A percentile compares a stretch with the other conserved stretches of the same genome.
These are phyloP conservation scores for Asterochloris erici DNA, from an alignment of 139 green algal genomes.

Conservation along the genomic window DNA sequence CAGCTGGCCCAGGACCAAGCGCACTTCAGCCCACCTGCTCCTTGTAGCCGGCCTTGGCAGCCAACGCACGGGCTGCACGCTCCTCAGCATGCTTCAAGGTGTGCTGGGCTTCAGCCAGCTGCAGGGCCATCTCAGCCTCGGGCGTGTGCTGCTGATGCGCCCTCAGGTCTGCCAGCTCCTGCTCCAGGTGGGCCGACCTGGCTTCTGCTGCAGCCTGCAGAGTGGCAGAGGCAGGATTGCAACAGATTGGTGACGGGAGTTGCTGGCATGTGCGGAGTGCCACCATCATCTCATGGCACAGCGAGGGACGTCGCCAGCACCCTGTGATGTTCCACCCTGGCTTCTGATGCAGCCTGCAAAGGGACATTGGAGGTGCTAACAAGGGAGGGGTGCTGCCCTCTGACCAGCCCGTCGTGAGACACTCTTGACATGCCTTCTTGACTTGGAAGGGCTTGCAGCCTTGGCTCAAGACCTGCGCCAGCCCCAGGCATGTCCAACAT, in stretches of 20 bases:
- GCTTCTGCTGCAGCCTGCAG: constrained; percentile 16
- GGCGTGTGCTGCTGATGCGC: constrained; percentile 24
- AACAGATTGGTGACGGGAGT: no score
- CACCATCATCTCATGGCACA: no score
- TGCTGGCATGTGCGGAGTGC: no score
- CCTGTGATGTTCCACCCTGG: background rate
- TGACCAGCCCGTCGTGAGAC: no score
- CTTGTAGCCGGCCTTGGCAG: constrained; percentile 38
- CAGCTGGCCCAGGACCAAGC: background rate
- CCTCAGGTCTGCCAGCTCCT: constrained; percentile 11
- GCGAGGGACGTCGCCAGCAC: no score
- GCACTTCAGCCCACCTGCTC: constrained; percentile 23
- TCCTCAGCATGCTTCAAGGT: constrained; percentile 9
- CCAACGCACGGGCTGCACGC: background rate
- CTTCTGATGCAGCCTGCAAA: background rate
- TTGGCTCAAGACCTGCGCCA: no score
- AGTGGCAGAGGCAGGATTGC: constrained; percentile 2
- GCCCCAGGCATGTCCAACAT: no score
- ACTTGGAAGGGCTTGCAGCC: no score
- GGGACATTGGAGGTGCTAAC: no score
- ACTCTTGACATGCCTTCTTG: no score
- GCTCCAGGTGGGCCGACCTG: constrained; percentile 8
- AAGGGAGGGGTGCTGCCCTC: no score
- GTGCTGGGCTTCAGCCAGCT: constrained; percentile 25
- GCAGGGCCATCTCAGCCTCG: constrained; percentile 26